Base-by-base conservation (phyloP, 306 rosid genomes). In the Cyamopsis tetragonoloba region DNA sequence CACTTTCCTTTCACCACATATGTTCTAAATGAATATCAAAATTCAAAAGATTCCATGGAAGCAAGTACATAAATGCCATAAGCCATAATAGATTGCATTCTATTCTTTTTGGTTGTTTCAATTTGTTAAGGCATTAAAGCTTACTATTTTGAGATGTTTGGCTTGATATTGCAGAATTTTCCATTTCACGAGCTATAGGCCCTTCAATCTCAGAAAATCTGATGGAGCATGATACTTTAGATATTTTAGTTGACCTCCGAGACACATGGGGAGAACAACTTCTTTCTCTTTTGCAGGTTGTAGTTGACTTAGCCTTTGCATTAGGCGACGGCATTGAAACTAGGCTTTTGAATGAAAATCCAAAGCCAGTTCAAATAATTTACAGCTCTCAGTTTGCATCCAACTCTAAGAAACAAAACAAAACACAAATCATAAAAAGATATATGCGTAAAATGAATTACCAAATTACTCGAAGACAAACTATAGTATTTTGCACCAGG, bases 251-350 rank as follows among this genome's bases (percentile, higher is more conserved):
- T 44, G 80, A 79, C 32, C 17, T 46, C 24, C 3, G 71, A 41
- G 59, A 79, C 17, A 68, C 77, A 11, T 22, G 72, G 15, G 58
- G 73, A 69, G 58, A 70, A 69, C 28, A 79, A 35, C 19, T 68
- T n/a, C 76, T 38, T 19, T 37, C 50, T 13, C 53, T 74, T 42
- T 43, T 47, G 63, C 53, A 54, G 43, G 42, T 15, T 51, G 43
- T 65, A 44, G 47, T 50, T 19, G 59, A 15, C 53, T 46, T 74
- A 12, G 77, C 37, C 79, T 44, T 75, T 68, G 62, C 46, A 46
- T 62, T 46, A 62, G 15, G 17, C 3, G 66, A 39, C 3, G 61
- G 68, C 56, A 67, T 46, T 44, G 66, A 67, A 14, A 27, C 12
- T 19, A 24, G 58, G 61, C 38, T 43, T 47, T 53, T 15, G 53